Conservation (phyloP, 805 yeast species). For the Wickerhamomyces rabaulensis region DNA sequence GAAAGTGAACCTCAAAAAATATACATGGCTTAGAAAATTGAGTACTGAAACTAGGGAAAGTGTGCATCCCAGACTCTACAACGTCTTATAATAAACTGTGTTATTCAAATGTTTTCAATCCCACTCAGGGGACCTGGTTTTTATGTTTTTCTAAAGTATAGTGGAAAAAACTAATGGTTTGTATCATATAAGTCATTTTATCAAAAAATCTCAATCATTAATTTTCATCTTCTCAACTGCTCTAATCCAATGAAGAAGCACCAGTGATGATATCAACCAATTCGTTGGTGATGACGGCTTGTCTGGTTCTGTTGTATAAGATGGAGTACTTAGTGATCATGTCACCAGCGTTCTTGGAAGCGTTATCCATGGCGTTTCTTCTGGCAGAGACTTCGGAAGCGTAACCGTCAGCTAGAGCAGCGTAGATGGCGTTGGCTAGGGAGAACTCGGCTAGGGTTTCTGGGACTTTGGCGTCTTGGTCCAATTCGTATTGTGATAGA, state of each 20-base stretch:
- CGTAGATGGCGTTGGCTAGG: conserved; percentile 80
- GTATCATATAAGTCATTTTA: neutral
- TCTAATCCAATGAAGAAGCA: conserved; percentile 94
- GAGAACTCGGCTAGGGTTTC: conserved; percentile 79
- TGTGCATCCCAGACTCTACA: too few relatives aligned
- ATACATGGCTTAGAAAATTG: too few relatives aligned
- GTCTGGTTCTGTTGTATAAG: conserved; percentile 98
- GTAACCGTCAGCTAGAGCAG: conserved; percentile 96
- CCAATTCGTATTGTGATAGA: conserved; percentile 75
- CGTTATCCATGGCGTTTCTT: conserved; percentile 99
- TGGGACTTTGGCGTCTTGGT: conserved; percentile 62
- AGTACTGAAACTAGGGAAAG: too few relatives aligned
- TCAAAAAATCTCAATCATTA: neutral
- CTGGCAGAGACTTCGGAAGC: conserved; percentile 97
- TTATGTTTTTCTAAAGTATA: neutral
- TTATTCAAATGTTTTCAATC: neutral
- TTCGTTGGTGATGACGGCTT: conserved; percentile 98
- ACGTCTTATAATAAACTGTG: neutral
- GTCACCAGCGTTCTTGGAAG: conserved; percentile 99
- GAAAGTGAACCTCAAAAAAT: too few relatives aligned
- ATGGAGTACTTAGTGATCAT: conserved; percentile 96
- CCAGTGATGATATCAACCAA: conserved; percentile 99
- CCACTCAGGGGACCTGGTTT: neutral
- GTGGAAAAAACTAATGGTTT: neutral
- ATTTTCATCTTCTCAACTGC: neutral